A percentile compares a stretch with the other conserved stretches of the same genome.
Conservation (phyloP, 2,329 filamentous ascomycete species). For the Scedosporium aurantiacum region DNA sequence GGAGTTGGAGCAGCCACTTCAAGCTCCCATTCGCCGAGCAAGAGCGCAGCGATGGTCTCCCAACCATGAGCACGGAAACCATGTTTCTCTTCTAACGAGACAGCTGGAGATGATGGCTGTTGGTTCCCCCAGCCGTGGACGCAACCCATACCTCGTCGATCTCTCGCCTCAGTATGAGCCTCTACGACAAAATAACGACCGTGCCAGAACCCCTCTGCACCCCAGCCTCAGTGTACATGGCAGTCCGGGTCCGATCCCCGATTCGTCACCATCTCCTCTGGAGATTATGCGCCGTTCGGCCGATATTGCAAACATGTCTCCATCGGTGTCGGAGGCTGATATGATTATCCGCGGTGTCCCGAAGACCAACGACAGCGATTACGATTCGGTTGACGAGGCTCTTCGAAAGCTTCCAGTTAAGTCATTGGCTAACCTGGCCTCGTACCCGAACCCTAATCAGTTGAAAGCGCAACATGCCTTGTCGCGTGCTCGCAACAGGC, state of each 20-base stretch:
- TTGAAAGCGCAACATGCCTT: constrained; percentile 28
- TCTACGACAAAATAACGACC: constrained; percentile 43
- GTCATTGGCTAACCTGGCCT: constrained; percentile 41
- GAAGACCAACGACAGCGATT: not conserved
- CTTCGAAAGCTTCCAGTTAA: constrained; percentile 25
- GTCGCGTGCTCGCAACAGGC: too few species aligned
- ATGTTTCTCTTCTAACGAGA: not conserved
- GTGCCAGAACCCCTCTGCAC: constrained; percentile 30
- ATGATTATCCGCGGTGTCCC: not conserved
- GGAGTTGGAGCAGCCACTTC: constrained; percentile 31
- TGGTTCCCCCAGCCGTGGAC: not conserved
- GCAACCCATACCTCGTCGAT: not conserved
- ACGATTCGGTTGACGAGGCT: not conserved
- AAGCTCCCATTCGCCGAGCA: constrained; percentile 39
- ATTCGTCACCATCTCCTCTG: constrained; percentile 4
- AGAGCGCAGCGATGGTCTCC: constrained; percentile 30
- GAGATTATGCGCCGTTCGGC: not conserved
- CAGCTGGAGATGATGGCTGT: not conserved
- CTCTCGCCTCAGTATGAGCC: constrained; percentile 32
- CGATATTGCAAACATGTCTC: not conserved
- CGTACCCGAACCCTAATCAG: constrained; percentile 44
- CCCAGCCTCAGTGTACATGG: not conserved
- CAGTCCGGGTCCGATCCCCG: not conserved
- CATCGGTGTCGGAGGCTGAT: not conserved
- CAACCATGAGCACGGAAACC: not conserved